Evolutionary conservation across 495 filamentous ascomycete species (phyloP), one percentile per base, ranked within the genome.

Genomic region (Trichoderma virens): DNA sequence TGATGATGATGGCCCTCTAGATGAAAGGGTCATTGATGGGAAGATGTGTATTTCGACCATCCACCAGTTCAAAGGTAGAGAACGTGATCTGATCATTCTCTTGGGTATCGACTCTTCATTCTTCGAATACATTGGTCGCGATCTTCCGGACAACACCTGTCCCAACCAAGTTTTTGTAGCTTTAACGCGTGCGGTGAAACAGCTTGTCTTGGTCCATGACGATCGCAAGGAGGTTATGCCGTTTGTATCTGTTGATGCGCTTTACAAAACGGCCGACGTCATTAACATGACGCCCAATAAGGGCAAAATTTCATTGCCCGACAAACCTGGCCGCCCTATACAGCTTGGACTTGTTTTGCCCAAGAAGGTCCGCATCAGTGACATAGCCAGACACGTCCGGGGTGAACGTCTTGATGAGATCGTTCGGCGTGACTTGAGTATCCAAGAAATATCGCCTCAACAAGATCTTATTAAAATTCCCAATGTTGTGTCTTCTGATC

Each of bases 61-160:
- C 51, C 65, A 67, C 51, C 65, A 67, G 41, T 67, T 67, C 54
- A 67, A 66, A 51, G 65, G 65, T 41, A 60, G 62, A 31, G 62
- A 67, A 60, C 65, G 62, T 43, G 8, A 60, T 38, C 62, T 67
- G 7, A 54, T 67, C 14, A 65, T 67, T 30, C 34, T 67, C n/a
- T 64, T 60, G 18, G 62, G 27, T 54, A 45, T 64, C 25, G 62
- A 64, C 32, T 25, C 27, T 20, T 64, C 62, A 25, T 64, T 60
- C 32, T 64, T 60, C 38, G 18, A 39, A 20, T 60, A 64, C 30
- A 5, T 60, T 32, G 51, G 43, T 18, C 62, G 62, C 62, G 45
- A 39, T 32, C 47, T 64, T 60, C 51, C 62, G 9, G 51, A 60
- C 31, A 47, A 64, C 32, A 32, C 27, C 14, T 64, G 62, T 34